Percentiles rank a stretch among this genome's conserved stretches.
These are phyloP conservation scores for Lipomyces anomalus DNA, from an alignment of 805 yeast genomes.

Conservation along the genomic window DNA sequence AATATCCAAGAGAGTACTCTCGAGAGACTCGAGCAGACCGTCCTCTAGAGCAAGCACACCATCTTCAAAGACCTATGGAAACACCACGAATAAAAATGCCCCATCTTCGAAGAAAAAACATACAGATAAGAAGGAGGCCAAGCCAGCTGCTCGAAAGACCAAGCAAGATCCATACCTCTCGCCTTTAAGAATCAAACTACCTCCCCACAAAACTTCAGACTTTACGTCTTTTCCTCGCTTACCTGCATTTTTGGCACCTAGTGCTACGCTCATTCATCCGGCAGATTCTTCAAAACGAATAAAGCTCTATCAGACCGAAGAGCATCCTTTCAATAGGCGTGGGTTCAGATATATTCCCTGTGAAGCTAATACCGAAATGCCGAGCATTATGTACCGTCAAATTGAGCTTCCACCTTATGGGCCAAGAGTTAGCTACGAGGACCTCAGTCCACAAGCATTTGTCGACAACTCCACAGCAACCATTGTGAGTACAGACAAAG, in stretches of 20 bases:
- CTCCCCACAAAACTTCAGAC: slow-evolving; percentile 22
- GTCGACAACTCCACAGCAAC: slow-evolving; percentile 34
- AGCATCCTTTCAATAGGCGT: slow-evolving; percentile 69
- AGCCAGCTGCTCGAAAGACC: neutral
- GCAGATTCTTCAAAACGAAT: slow-evolving; percentile 7
- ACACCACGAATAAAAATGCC: no score
- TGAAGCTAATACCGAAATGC: slow-evolving; percentile 52
- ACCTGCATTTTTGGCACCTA: slow-evolving; percentile 11
- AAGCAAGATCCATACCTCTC: slow-evolving; percentile 8
- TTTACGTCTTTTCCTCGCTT: slow-evolving; percentile 14
- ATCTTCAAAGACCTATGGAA: no score
- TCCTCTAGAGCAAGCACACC: no score
- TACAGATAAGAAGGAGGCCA: no score
- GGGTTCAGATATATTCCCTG: slow-evolving; percentile 81
- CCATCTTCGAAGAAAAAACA: no score
- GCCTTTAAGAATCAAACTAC: slow-evolving; percentile 15
- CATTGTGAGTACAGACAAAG: slow-evolving; percentile 53
- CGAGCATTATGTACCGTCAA: slow-evolving; percentile 56
- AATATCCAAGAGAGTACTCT: no score
- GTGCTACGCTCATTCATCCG: neutral
- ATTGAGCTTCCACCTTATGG: slow-evolving; percentile 66
- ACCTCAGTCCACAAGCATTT: slow-evolving; percentile 56
- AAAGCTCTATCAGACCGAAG: slow-evolving; percentile 52
- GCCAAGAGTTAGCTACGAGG: slow-evolving; percentile 58
- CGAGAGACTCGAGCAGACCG: no score